Evolutionary conservation across 2,329 filamentous ascomycete species (phyloP).

Genomic region (Trichoderma hamatum): DNA sequence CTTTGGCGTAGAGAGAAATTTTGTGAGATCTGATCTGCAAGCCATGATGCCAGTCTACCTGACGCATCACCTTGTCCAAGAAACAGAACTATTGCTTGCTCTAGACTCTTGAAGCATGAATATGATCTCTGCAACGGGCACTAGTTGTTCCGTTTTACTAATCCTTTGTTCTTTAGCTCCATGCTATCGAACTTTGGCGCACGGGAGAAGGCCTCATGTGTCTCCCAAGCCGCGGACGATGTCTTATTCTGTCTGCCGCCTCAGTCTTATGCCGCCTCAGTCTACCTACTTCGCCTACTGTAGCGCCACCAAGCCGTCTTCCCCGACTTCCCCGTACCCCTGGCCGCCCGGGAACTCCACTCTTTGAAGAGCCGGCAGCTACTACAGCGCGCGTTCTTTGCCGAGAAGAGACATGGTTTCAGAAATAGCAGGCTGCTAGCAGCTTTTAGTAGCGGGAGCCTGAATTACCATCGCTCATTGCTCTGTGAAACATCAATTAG

Average conservation of each 20-base stretch:
- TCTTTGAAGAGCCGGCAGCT: constrained; percentile 8
- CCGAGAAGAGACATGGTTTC: constrained; percentile 7
- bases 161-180: not conserved
- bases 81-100: not conserved
- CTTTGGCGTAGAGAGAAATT: too few species aligned
- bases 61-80: constrained; percentile 8
- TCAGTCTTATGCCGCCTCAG: not conserved
- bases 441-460: not conserved
- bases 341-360: constrained; percentile 1
- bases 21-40: constrained; percentile 18
- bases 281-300: not conserved
- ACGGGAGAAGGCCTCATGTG: not conserved
- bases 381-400: not conserved
- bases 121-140: not conserved
- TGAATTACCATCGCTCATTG: not conserved
- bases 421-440: not conserved
- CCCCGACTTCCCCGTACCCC: constrained; percentile 15
- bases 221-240: not conserved
- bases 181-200: not conserved
- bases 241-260: not conserved
- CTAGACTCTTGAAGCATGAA: not conserved
- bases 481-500: not conserved
- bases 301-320: not conserved
- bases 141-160: not conserved
- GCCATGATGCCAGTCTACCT: constrained; percentile 5